Percentiles rank a stretch among this genome's conserved stretches.
These are phyloP conservation scores for Metschnikowia proteae DNA, from an alignment of 805 yeast genomes.

Conservation along the genomic window DNA sequence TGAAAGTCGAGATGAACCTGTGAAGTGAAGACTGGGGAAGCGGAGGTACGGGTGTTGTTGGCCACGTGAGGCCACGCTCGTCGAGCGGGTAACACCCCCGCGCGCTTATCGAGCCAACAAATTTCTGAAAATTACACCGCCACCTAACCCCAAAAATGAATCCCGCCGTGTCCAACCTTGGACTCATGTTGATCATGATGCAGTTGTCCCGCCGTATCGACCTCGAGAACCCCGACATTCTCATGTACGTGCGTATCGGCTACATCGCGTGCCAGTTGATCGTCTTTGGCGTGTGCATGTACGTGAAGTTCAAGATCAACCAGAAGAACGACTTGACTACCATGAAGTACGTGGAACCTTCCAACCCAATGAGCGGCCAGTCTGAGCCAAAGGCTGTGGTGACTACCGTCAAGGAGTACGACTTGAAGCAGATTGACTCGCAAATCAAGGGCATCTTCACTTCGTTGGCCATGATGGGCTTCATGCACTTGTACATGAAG, in stretches of 20 bases:
- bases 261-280: conserved; percentile 64
- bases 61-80: conserved; percentile 2
- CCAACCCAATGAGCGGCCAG: conserved; percentile 74
- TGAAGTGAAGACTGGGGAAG: not conserved
- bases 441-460: conserved; percentile 82
- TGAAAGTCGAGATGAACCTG: too few relatives aligned
- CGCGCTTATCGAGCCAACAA: not conserved
- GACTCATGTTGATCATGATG: conserved; percentile 93
- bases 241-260: conserved; percentile 70
- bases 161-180: conserved; percentile 83
- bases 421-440: conserved; percentile 75
- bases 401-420: conserved; percentile 93
- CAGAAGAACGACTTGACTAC: conserved; percentile 88
- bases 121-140: not conserved
- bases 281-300: conserved; percentile 63
- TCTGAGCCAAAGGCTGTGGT: conserved; percentile 71
- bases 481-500: conserved; percentile 97
- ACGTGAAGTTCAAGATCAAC: conserved; percentile 56
- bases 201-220: conserved; percentile 86
- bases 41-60: not conserved
- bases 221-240: conserved; percentile 74
- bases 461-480: conserved; percentile 92
- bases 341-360: conserved; percentile 83
- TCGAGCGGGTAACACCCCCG: conserved; percentile 8
- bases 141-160: conserved; percentile 48